phyloP scores from a whole-genome alignment of 202 grass and related monocot genomes.

The Hordeum pubiflorum region DNA sequence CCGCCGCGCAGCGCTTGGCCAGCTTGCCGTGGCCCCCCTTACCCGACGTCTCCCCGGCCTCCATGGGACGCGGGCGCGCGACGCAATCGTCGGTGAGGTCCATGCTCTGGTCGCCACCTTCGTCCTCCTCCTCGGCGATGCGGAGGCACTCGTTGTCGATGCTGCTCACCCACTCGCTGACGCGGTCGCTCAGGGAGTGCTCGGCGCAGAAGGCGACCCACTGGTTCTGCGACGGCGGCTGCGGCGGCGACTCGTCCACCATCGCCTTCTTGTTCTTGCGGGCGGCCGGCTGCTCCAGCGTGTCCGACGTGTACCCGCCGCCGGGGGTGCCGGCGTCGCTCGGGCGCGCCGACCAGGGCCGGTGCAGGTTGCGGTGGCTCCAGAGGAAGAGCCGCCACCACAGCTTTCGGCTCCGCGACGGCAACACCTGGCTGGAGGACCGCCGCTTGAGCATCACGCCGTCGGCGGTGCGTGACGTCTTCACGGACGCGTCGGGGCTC shows the following conservation, averaged over 20 bases:
- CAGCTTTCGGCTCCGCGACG: constrained; percentile 84
- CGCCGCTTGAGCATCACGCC: constrained; percentile 76
- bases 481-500: constrained; percentile 61
- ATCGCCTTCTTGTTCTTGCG: constrained; percentile 53
- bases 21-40: constrained; percentile 33
- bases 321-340: background rate
- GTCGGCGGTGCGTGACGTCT: constrained; percentile 61
- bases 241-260: constrained; percentile 29
- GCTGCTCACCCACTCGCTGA: constrained; percentile 80
- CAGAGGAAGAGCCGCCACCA: constrained; percentile 94
- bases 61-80: background rate
- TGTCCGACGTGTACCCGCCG: constrained; percentile 82
- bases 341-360: background rate
- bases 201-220: constrained; percentile 86
- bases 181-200: constrained; percentile 47
- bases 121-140: constrained; percentile 22
- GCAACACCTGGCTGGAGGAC: constrained; percentile 90
- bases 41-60: constrained; percentile 40
- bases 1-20: constrained; percentile 3
- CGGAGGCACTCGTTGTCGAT: constrained; percentile 31
- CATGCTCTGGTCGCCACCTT: background rate
- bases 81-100: background rate
- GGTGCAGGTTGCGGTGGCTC: constrained; percentile 90
- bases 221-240: constrained; percentile 36
- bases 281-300: constrained; percentile 40